Evolutionary conservation across 2,329 filamentous ascomycete genomes (phyloP), one percentile per base, ranked within the genome.

Genomic region (Trichoderma breve): DNA sequence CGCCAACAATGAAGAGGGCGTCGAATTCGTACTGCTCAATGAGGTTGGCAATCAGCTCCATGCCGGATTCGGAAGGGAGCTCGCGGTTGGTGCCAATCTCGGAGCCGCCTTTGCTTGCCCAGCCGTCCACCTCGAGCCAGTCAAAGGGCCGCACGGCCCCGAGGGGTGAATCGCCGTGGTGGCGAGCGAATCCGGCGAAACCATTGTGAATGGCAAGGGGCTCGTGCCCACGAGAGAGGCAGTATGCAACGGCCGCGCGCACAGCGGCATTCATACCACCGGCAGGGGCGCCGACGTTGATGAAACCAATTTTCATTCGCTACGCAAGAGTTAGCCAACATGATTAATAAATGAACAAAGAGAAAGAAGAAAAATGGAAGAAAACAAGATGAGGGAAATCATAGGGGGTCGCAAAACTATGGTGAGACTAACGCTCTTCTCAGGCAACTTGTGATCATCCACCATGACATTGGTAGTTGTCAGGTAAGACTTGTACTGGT

Each of bases 211-310:
- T 94, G 21, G 94, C 95, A 77, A 98, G 82, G 4, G 96, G 93
- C 67, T 93, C 94, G 81, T 99, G 96, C n/a, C 96, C 96, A 72
- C 94, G 90, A 58, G 93, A 92, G 72, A 97, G 82, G 81, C 95
- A 98, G 85, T 98, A 98, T 36, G 94, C 94, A 21, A 98, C 95
- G 15, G 93, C 95, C 34, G 94, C 95, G 76, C 96, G 91, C 24
- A 97, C 96, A 55, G 96, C 96, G 32, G 95, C 95, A 82, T 99
- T 99, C 93, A 99, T 98, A 77, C 96, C 96, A 81, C 96, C 96
- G 34, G 96, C 96, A 8, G 96, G 96, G 14, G 96, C 96, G 78
- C 96, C 96, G 28, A 98, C 95, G 78, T 98, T 97, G 82, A 99
- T 93, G 79, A 99, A 97, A 63, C 94, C 96, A 78, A 99, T 93